Conservation (phyloP, 208 protist genomes). For the Phytomonas serpens region DNA sequence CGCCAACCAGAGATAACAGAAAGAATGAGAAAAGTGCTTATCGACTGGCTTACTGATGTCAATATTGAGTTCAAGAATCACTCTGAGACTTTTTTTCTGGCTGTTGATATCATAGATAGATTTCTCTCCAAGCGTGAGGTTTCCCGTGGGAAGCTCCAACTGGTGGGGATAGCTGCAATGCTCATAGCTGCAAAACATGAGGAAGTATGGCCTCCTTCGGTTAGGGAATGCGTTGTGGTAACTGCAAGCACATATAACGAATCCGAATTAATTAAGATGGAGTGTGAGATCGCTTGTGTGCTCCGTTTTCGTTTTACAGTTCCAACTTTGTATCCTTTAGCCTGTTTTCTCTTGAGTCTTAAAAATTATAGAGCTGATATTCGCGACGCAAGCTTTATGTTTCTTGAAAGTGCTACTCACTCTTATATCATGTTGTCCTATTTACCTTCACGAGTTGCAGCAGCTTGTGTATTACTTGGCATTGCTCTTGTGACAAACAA, state of each 20-base stretch:
- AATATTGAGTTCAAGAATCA: slow-evolving; percentile 91
- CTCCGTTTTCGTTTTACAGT: slow-evolving; percentile 72
- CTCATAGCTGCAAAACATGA: slow-evolving; percentile 89
- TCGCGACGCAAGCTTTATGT: slow-evolving; percentile 46
- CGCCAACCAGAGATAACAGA: slow-evolving; percentile 90
- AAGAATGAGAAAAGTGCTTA: slow-evolving; percentile 93
- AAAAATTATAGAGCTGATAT: slow-evolving; percentile 15
- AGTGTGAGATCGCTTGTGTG: slow-evolving; percentile 49
- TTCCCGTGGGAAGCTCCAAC: slow-evolving; percentile 65
- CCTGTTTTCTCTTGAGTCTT: slow-evolving; percentile 36
- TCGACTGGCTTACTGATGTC: slow-evolving; percentile 98
- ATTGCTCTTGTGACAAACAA: slow-evolving; percentile 32
- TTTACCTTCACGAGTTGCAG: slow-evolving; percentile 56
- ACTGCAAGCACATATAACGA: slow-evolving; percentile 84
- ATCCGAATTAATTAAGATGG: slow-evolving; percentile 72
- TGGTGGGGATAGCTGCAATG: slow-evolving; percentile 82
- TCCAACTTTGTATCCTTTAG: slow-evolving; percentile 59
- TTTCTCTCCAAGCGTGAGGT: slow-evolving; percentile 62
- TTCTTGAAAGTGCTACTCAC: slow-evolving; percentile 63
- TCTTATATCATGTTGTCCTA: slow-evolving; percentile 51
- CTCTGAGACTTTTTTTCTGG: slow-evolving; percentile 95
- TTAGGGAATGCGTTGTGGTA: slow-evolving; percentile 92
- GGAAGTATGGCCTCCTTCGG: slow-evolving; percentile 80
- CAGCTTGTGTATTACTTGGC: slow-evolving; percentile 46
- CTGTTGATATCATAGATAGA: slow-evolving; percentile 95